Conservation (phyloP, 768 basidiomycete species). For the Tulasnella sp. region DNA sequence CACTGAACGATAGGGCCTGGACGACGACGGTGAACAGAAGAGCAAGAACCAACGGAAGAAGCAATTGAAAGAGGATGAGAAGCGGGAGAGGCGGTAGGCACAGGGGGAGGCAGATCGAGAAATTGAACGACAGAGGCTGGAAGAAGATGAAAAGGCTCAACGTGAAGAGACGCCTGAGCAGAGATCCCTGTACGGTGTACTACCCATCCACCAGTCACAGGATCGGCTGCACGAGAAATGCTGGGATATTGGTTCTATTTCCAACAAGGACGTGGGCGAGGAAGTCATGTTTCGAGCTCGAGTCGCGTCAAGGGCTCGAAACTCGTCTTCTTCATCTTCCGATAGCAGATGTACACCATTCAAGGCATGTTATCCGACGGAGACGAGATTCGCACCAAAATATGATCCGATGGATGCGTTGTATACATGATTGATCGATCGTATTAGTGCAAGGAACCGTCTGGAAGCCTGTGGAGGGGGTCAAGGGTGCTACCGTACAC, state of each 20-base stretch:
- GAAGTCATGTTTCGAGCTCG: constrained; percentile 76
- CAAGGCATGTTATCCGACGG: constrained; percentile 64
- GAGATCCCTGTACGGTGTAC: constrained; percentile 56
- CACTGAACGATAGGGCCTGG: too few species aligned
- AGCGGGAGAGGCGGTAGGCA: constrained; percentile 65
- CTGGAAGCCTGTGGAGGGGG: constrained; percentile 62
- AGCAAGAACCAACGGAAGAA: constrained; percentile 81
- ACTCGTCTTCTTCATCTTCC: constrained; percentile 86
- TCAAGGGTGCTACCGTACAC: constrained; percentile 80
- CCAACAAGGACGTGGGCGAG: constrained; percentile 51
- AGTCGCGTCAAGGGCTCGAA: constrained; percentile 83
- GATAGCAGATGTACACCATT: constrained; percentile 75
- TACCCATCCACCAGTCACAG: constrained; percentile 86
- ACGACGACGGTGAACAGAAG: too few species aligned
- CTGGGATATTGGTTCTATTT: constrained; percentile 48
- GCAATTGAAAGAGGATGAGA: constrained; percentile 78
- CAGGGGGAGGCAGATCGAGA: constrained; percentile 66
- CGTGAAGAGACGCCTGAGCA: constrained; percentile 7
- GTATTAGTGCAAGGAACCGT: constrained; percentile 67
- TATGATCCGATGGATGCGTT: constrained; percentile 86
- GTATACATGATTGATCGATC: constrained; percentile 74
- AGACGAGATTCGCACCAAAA: constrained; percentile 54
- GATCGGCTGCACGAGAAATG: constrained; percentile 17
- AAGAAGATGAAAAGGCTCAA: constrained; percentile 50
- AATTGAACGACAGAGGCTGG: constrained; percentile 57